Evolutionary conservation across 1,139 yeast genomes (phyloP).

Genomic region (Candida sanyaensis): DNA sequence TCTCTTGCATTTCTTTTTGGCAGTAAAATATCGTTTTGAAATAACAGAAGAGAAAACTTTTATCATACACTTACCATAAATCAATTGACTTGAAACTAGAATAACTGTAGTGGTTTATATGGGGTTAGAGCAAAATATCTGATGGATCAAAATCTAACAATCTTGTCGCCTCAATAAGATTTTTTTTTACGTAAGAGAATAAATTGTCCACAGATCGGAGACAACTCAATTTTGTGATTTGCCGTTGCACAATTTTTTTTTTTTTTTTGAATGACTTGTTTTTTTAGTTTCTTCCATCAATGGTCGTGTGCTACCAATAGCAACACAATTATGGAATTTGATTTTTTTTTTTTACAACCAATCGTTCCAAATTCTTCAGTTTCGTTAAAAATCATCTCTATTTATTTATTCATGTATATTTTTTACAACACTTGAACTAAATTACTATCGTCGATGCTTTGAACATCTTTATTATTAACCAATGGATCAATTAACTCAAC

Average conservation of each 20-base stretch:
- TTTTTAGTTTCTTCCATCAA: neutral
- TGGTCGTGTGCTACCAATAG: slow-evolving; percentile 1
- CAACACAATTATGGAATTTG: neutral
- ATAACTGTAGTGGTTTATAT: too few species aligned
- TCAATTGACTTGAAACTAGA: too few species aligned
- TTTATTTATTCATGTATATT: neutral
- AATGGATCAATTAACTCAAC: slow-evolving; percentile 21
- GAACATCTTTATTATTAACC: slow-evolving; percentile 7
- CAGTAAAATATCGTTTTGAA: neutral
- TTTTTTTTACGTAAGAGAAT: too few species aligned
- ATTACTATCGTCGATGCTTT: slow-evolving; percentile 1
- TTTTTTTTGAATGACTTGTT: neutral
- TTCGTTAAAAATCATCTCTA: neutral
- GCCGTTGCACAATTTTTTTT: neutral
- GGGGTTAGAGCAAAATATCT: too few species aligned
- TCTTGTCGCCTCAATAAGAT: neutral
- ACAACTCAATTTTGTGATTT: too few species aligned
- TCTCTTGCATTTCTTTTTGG: neutral
- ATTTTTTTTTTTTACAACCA: neutral
- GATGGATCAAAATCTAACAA: too few species aligned
- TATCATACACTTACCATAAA: too few species aligned
- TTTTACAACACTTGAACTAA: slow-evolving; percentile 10
- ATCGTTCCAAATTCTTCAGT: neutral
- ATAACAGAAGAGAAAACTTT: too few species aligned
- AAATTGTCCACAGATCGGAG: too few species aligned